Evolutionary conservation across 2,329 filamentous ascomycete genomes (phyloP), one percentile per base, ranked within the genome.

Genomic region (Incumbomyces lentus): DNA sequence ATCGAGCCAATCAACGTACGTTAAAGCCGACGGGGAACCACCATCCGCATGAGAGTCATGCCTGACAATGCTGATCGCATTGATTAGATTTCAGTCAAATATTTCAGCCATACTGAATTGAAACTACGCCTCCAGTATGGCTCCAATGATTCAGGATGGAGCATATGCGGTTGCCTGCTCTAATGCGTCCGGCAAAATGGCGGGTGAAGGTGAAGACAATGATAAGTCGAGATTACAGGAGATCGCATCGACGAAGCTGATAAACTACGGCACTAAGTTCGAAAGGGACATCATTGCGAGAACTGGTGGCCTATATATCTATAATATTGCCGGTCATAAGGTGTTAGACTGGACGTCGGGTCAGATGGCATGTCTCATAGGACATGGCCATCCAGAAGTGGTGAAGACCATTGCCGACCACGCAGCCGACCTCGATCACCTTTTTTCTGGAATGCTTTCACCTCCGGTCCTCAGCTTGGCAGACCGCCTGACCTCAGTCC

Each of bases 271-370:
- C 40, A 53, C 52, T 19, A 51, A 60, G 13, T 60, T 58, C 46
- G 49, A 66, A 54, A 58, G 57, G 8, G 47, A 64, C 17, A 56
- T 75, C 26, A 69, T 75, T 52, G 68, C 63, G 39, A 65, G 62
- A 31, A 70, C 70, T 11, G 52, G 65, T 37, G 73, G 73, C 7
- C 68, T 67, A 0, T 59, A 62, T 8, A 63, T 78, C 16, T 75
- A 71, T 55, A 68, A 69, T 35, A 58, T 62, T 0, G 51, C 59
- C 2, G 65, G 65, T 14, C 64, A 67, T 12, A 59, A 64, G 40
- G 69, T 79, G 45, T 67, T 79, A 1, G 75, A 80, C 59, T 78
- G 71, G 62, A 80, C 75, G 1, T 79, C 75, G 0, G 75, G 76
- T 12, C 76, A 81, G 51, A 79, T 79, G 74, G 72, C 68, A 6